These are phyloP conservation scores for Nicotiana rustica DNA, from an alignment of 305 asterid species.

Conservation along the genomic window DNA sequence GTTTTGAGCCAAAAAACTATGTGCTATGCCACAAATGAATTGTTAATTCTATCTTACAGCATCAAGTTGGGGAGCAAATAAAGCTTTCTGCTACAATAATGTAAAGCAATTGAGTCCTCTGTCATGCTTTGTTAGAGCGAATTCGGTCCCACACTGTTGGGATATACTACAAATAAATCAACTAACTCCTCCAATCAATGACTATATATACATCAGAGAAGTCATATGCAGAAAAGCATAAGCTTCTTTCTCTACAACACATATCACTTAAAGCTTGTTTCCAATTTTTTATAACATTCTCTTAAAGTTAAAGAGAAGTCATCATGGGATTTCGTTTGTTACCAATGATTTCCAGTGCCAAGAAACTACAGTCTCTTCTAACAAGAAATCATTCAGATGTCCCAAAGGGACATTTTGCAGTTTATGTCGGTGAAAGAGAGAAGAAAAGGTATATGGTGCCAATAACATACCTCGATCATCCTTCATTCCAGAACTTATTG, in stretches of 20 bases:
- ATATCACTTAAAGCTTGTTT: background rate
- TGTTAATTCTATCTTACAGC: background rate
- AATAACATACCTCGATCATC: constrained; percentile 45
- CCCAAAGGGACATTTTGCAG: constrained; percentile 51
- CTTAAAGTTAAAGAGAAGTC: background rate
- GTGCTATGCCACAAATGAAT: background rate
- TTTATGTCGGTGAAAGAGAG: constrained; percentile 49
- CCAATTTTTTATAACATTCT: background rate
- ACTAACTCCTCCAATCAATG: background rate
- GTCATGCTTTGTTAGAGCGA: background rate
- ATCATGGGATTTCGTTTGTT: constrained; percentile 46
- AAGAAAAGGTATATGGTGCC: constrained; percentile 48
- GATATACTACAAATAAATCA: background rate
- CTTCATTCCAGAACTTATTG: constrained; percentile 49
- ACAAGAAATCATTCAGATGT: constrained; percentile 40
- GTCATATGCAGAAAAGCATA: background rate
- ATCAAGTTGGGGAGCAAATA: background rate
- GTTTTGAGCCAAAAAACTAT: background rate
- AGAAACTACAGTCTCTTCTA: constrained; percentile 36
- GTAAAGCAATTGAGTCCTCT: background rate
- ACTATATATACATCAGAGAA: background rate
- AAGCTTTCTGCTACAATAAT: background rate
- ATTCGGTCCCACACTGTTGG: background rate
- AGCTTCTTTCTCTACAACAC: background rate
- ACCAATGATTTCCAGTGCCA: constrained; percentile 34